phyloP scores from a whole-genome alignment of 257 asterid genomes.

The Jaltomata sinuosa region DNA sequence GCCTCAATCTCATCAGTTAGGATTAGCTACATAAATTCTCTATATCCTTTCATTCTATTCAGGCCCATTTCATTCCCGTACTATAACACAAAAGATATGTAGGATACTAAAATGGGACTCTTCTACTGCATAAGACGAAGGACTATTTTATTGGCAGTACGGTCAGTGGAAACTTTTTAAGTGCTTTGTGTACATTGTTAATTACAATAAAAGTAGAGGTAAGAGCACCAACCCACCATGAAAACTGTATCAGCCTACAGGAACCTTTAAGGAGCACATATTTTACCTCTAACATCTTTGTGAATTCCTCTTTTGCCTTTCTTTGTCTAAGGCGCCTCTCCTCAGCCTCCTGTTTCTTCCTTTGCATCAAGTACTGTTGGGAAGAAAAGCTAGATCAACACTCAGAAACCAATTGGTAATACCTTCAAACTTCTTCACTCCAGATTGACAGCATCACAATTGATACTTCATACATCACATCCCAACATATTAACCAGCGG shows the following conservation, averaged over 20 bases:
- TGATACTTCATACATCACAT: background rate
- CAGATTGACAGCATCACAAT: background rate
- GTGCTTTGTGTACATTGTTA: background rate
- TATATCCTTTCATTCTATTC: background rate
- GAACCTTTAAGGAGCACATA: background rate
- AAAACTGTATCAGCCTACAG: background rate
- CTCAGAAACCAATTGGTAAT: background rate
- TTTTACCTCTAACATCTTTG: constrained; percentile 94
- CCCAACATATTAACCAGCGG: background rate
- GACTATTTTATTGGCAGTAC: background rate
- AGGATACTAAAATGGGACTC: background rate
- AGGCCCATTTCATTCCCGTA: background rate
- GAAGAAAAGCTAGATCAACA: background rate
- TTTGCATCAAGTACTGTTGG: constrained; percentile 88
- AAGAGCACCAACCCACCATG: background rate
- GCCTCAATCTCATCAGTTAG: background rate
- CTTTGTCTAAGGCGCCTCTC: constrained; percentile 89
- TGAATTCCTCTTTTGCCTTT: constrained; percentile 87
- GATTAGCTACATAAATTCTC: background rate
- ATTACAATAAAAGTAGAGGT: background rate
- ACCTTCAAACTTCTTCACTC: background rate
- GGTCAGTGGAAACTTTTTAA: background rate
- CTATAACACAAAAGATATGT: background rate
- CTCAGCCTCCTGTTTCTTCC: constrained; percentile 93
- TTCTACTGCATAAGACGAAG: background rate